phyloP scores from a whole-genome alignment of 192 early-diverging fungal species.

The Coemansia sp. region DNA sequence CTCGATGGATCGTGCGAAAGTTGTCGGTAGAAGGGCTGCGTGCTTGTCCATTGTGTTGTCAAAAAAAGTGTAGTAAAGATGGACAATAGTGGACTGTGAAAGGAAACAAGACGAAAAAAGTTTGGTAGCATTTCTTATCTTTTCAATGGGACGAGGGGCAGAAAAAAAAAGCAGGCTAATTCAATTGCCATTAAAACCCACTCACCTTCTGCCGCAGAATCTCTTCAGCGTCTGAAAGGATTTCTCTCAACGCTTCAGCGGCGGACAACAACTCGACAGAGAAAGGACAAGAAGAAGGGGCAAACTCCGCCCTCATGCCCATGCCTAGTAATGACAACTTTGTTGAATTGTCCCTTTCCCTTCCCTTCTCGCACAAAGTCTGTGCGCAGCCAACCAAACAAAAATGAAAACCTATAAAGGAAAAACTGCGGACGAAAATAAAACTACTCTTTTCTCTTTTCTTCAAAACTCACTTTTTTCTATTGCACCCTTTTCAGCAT shows the following conservation, averaged over 20 bases:
- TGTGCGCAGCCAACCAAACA: slow-evolving; percentile 1
- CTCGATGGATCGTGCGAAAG: slow-evolving; percentile 73
- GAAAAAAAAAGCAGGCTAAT: too few relatives aligned
- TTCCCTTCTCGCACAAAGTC: neutral
- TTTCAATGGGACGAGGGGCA: neutral
- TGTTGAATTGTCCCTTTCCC: neutral
- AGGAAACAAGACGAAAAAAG: neutral
- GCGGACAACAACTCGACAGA: too few relatives aligned
- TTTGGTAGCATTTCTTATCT: neutral
- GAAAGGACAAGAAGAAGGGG: too few relatives aligned
- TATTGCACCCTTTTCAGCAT: neutral
- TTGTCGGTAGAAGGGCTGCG: slow-evolving; percentile 74
- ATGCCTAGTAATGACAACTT: neutral
- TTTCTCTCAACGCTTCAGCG: too few relatives aligned
- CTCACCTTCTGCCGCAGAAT: too few relatives aligned
- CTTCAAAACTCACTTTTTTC: neutral
- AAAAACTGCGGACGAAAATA: slow-evolving; percentile 1
- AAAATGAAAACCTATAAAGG: neutral
- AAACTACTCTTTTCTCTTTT: neutral
- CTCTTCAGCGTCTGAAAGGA: too few relatives aligned
- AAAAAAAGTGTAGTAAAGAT: neutral
- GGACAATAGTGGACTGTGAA: neutral
- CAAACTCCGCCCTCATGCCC: too few relatives aligned
- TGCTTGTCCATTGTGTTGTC: slow-evolving; percentile 45
- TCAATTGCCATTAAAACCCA: too few relatives aligned